Evolutionary conservation across 306 rosid genomes (phyloP), one percentile per base, ranked within the genome.

Genomic region (Leucaena leucocephala): DNA sequence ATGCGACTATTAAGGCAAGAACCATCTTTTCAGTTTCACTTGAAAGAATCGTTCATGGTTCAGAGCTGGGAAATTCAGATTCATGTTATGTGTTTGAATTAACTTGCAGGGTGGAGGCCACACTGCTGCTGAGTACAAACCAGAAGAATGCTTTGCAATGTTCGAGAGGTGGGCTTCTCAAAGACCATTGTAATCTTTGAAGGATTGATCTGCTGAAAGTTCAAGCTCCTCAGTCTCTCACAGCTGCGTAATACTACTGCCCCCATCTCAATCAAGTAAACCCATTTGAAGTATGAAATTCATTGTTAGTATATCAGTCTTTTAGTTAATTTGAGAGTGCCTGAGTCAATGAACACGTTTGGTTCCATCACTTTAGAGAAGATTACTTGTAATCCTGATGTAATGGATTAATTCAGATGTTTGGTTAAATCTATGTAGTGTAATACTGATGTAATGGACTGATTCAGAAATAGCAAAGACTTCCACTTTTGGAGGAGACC

Each of bases 1-100:
- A 80, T 76, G 91, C 84, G 4, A 87, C 88, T 17, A 78, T 82
- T 10, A 85, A 87, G 88, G 91, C 74, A 78, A 75, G 86, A 69
- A 35, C 13, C 21, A 2, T 10, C 1, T 35, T 14, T 6, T 22
- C 33, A 21, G 33, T 34, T 43, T 14, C 45, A 12, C 4, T 33
- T 61, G 19, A 13, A 61, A 61, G 42, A 33, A 33, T 5, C 27
- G 27, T 27, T 27, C 17, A 14, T 13, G 38, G 40, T 33, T 34
- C 9, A 13, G 9, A 13, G 39, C 19, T 12, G 0, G 17, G 67
- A 61, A 61, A 33, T 61, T 61, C 35, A 19, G 7, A 67, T 67
- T 39, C 34, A 15, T 19, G 16, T 42, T 3, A 4, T n/a, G 33
- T 40, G 16, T 72, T 50, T 7, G 0, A 44, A 48, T 72, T 19